These are phyloP conservation scores for Tripterygium wilfordii DNA, from an alignment of 177 flowering plant genomes.

Conservation along the genomic window DNA sequence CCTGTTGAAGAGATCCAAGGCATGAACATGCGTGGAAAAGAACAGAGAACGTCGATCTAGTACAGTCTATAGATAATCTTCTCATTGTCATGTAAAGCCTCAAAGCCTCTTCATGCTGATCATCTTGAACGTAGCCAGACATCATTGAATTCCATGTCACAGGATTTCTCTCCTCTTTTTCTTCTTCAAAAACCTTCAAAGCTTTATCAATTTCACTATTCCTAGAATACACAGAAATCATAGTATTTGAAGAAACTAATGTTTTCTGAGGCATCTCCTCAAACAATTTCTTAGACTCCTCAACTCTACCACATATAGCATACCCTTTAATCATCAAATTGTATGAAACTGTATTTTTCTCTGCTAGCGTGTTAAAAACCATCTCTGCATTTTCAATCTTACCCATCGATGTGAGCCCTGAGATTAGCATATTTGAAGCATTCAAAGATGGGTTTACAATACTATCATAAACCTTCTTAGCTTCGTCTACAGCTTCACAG, in stretches of 20 bases:
- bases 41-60: slow-evolving; percentile 13
- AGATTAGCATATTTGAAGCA: slow-evolving; percentile 5
- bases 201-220: slow-evolving; percentile 11
- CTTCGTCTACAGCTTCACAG: slow-evolving; percentile 3
- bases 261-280: slow-evolving; percentile 6
- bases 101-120: slow-evolving; percentile 7
- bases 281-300: slow-evolving; percentile 8
- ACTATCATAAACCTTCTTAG: slow-evolving; percentile 4
- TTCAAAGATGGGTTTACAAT: neutral
- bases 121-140: slow-evolving; percentile 9
- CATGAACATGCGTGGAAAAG: slow-evolving; percentile 10
- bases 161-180: slow-evolving; percentile 6
- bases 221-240: slow-evolving; percentile 10
- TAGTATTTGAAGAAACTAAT: slow-evolving; percentile 5
- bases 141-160: slow-evolving; percentile 13
- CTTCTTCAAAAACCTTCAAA: slow-evolving; percentile 9
- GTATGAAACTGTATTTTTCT: slow-evolving; percentile 2
- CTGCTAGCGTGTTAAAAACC: slow-evolving; percentile 3
- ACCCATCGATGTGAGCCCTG: neutral
- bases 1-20: slow-evolving; percentile 9
- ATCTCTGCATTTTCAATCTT: slow-evolving; percentile 8
- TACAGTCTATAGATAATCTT: slow-evolving; percentile 2
- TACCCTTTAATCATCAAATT: slow-evolving; percentile 15
- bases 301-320: slow-evolving; percentile 3
- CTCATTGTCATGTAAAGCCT: neutral